Evolutionary conservation across 73 alveolate species (phyloP).

Genomic region (Tetrahymena elliotti): DNA sequence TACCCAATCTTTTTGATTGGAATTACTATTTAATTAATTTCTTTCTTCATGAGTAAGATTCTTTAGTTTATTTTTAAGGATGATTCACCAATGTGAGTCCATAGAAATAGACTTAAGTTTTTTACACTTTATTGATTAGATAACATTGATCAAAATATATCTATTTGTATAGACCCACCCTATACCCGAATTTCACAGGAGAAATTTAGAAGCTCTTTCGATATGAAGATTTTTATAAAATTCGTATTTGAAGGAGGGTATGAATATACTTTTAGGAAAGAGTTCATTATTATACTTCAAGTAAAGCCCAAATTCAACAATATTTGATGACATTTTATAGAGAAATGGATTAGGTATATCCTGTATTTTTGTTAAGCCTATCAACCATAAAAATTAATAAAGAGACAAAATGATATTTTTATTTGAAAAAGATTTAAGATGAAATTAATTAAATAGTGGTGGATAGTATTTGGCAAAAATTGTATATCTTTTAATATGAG

Average conservation of each 20-base stretch:
- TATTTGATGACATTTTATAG: too few species aligned
- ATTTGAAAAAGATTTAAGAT: neutral
- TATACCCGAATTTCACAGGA: neutral
- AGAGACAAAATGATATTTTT: neutral
- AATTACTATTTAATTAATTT: too few species aligned
- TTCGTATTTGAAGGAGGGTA: neutral
- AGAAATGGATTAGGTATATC: neutral
- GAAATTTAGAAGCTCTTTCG: neutral
- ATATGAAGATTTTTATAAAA: too few species aligned
- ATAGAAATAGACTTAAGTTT: neutral
- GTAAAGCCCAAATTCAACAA: too few species aligned
- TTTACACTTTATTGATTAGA: neutral
- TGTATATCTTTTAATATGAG: neutral
- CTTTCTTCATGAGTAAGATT: neutral
- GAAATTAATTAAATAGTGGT: neutral
- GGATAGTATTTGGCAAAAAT: neutral
- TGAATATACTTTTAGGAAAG: too few species aligned
- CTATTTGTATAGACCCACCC: neutral
- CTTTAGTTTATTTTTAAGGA: too few species aligned
- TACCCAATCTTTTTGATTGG: neutral
- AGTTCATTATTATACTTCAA: too few species aligned
- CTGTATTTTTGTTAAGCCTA: neutral
- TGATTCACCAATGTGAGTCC: neutral
- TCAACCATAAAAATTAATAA: neutral
- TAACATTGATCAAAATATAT: neutral